A percentile compares a stretch with the other conserved stretches of the same genome.
Evolutionary conservation across 2,329 filamentous ascomycete genomes (phyloP).

Genomic region (Botrytis paeoniae): DNA sequence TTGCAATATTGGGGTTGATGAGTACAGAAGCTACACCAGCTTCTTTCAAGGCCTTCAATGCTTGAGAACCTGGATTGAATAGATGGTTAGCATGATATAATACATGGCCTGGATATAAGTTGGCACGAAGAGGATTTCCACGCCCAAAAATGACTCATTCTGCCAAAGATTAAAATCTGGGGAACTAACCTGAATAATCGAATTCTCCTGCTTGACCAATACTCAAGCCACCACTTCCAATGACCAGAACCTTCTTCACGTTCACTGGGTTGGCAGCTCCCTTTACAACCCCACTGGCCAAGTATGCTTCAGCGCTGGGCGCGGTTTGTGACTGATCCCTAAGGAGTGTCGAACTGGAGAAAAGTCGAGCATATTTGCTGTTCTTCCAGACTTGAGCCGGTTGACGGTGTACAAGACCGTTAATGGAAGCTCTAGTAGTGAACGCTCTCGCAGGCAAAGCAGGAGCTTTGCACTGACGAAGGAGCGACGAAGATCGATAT

Average conservation of each 20-base stretch:
- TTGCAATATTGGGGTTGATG: constrained; percentile 97
- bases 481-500: constrained; percentile 35
- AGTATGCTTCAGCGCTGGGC: constrained; percentile 80
- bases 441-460: constrained; percentile 31
- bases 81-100: constrained; percentile 26
- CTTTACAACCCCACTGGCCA: constrained; percentile 84
- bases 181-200: constrained; percentile 80
- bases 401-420: constrained; percentile 30
- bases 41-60: constrained; percentile 94
- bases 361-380: constrained; percentile 32
- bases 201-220: constrained; percentile 99
- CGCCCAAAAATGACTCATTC: constrained; percentile 31
- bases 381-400: constrained; percentile 30
- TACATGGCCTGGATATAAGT: too few relatives aligned
- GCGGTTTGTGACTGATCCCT: constrained; percentile 56
- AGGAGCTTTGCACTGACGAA: constrained; percentile 35
- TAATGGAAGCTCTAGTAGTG: constrained; percentile 32
- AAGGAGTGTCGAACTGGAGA: constrained; percentile 34
- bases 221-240: constrained; percentile 89
- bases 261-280: constrained; percentile 72
- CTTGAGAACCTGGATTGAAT: constrained; percentile 72
- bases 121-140: not conserved
- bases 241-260: constrained; percentile 95
- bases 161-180: constrained; percentile 16
- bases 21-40: constrained; percentile 87